phyloP scores from a whole-genome alignment of 176 grass and related monocot species.

The Typha latifolia region DNA sequence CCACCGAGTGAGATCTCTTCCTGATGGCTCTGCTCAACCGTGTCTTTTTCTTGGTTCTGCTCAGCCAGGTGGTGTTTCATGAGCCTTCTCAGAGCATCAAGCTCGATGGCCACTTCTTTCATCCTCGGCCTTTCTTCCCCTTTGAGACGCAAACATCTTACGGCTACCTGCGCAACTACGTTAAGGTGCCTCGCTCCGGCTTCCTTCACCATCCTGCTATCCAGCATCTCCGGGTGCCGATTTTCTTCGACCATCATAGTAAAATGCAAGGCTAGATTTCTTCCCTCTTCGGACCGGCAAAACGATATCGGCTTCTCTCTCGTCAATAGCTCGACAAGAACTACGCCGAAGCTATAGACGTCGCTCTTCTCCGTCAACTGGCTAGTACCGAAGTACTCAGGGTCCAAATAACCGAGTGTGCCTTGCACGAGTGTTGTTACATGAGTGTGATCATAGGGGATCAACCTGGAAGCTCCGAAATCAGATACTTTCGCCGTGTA shows the following conservation, averaged over 20 bases:
- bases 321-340: constrained; percentile 37
- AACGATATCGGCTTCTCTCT: constrained; percentile 36
- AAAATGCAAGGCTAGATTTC: constrained; percentile 39
- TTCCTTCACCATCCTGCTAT: constrained; percentile 28
- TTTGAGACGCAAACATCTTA: constrained; percentile 34
- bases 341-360: constrained; percentile 49
- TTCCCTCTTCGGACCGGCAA: background rate
- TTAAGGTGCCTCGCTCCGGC: constrained; percentile 35
- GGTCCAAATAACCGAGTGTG: constrained; percentile 43
- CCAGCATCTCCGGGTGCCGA: constrained; percentile 25
- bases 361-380: constrained; percentile 37
- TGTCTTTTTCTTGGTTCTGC: constrained; percentile 13
- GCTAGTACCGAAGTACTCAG: constrained; percentile 36
- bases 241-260: constrained; percentile 24
- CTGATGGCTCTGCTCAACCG: background rate
- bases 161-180: constrained; percentile 30
- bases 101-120: constrained; percentile 38
- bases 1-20: background rate
- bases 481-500: constrained; percentile 39
- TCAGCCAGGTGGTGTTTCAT: constrained; percentile 26
- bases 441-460: constrained; percentile 34
- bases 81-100: constrained; percentile 42
- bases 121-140: constrained; percentile 40
- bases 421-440: constrained; percentile 42
- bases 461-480: constrained; percentile 36